phyloP scores from a whole-genome alignment of 2,329 filamentous ascomycete genomes.

The Teratosphaeriaceae sp. region DNA sequence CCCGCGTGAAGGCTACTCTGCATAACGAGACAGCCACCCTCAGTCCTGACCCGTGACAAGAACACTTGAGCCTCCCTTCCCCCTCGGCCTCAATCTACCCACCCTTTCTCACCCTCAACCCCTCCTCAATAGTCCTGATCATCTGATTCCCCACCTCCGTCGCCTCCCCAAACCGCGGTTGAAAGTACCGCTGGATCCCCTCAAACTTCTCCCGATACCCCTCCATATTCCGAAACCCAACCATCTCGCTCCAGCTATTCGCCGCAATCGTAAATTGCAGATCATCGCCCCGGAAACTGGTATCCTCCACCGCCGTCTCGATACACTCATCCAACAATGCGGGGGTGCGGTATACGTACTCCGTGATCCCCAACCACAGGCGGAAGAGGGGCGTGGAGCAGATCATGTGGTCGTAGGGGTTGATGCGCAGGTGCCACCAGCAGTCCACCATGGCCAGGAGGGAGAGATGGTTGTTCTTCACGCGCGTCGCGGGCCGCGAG shows the following conservation, averaged over 20 bases:
- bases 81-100: too few relatives aligned
- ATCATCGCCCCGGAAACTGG: conserved; percentile 89
- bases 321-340: conserved; percentile 70
- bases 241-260: conserved; percentile 90
- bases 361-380: conserved; percentile 93
- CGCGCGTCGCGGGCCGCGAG: conserved; percentile 56
- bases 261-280: conserved; percentile 97
- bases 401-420: conserved; percentile 99
- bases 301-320: conserved; percentile 78
- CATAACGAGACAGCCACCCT: too few relatives aligned
- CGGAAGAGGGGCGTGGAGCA: conserved; percentile 97
- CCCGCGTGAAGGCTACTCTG: too few relatives aligned
- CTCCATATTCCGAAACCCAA: conserved; percentile 85
- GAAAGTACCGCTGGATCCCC: conserved; percentile 84
- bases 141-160: conserved; percentile 88
- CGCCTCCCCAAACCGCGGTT: conserved; percentile 81
- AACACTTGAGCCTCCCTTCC: too few relatives aligned
- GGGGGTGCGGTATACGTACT: conserved; percentile 84
- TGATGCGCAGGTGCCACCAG: conserved; percentile 89
- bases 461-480: conserved; percentile 89
- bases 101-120: conserved; percentile 43
- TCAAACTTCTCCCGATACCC: conserved; percentile 89
- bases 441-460: conserved; percentile 97
- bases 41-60: too few relatives aligned
- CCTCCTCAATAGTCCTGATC: conserved; percentile 91